phyloP scores from a whole-genome alignment of 1,284 basidiomycete genomes.

The Puccinia horiana region DNA sequence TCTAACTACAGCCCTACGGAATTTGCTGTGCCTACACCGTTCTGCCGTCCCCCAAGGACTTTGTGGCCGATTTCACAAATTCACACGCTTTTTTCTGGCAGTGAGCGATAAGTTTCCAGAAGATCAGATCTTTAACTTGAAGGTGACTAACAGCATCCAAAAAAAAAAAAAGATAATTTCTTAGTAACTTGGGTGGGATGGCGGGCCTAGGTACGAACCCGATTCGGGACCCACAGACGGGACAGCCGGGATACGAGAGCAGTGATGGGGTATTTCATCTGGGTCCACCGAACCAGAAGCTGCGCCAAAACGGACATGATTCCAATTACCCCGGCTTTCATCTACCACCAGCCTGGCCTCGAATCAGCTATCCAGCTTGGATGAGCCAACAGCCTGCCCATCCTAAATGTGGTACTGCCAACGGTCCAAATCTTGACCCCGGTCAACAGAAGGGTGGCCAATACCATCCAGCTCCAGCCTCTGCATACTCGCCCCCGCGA shows the following conservation, averaged over 20 bases:
- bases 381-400: not conserved
- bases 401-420: conserved; percentile 23
- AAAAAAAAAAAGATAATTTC: not conserved
- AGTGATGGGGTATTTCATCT: conserved; percentile 14
- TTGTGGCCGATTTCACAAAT: conserved; percentile 31
- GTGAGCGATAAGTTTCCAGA: not conserved
- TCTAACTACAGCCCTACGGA: conserved; percentile 20
- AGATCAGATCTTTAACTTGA: conserved; percentile 4
- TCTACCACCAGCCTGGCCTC: not conserved
- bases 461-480: conserved; percentile 14
- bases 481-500: not conserved
- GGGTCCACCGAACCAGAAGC: not conserved
- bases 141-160: not conserved
- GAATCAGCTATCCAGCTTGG: not conserved
- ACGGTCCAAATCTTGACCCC: conserved; percentile 5
- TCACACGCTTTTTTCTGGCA: conserved; percentile 38
- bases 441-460: not conserved
- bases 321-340: conserved; percentile 5
- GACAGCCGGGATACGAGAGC: conserved; percentile 32
- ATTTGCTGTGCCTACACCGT: conserved; percentile 36
- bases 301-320: not conserved
- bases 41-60: conserved; percentile 4
- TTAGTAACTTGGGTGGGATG: conserved; percentile 30
- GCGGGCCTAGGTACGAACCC: conserved; percentile 20
- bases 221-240: conserved; percentile 34